These are phyloP conservation scores for Pseudisothecium myosuroides DNA, from an alignment of 225 moss, liverwort and hornwort species.

Conservation along the genomic window DNA sequence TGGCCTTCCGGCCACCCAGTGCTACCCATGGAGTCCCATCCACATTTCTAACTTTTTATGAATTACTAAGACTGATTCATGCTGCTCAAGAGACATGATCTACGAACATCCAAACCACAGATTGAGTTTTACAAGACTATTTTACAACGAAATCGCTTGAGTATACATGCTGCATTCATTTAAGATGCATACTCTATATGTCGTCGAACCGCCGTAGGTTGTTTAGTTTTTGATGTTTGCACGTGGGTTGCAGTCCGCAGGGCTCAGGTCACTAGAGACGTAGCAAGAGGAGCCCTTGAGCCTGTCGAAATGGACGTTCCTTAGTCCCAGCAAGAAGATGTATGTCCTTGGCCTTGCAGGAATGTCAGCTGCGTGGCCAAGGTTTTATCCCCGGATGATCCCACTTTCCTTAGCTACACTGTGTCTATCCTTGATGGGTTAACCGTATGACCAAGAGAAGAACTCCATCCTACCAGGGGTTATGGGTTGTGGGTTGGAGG, in stretches of 20 bases:
- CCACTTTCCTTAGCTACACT: not conserved
- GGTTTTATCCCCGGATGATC: not conserved
- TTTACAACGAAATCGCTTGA: not conserved
- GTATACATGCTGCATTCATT: not conserved
- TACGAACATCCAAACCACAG: too few species aligned
- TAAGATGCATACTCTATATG: not conserved
- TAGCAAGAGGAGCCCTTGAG: not conserved
- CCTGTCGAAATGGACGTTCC: not conserved
- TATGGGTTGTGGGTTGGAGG: too few species aligned
- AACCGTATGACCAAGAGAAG: not conserved
- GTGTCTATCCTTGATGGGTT: not conserved
- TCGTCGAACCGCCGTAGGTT: not conserved
- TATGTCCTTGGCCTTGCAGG: not conserved
- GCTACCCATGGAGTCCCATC: too few species aligned
- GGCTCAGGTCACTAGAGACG: not conserved
- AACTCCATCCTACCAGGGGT: not conserved
- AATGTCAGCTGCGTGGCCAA: not conserved
- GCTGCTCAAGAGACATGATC: too few species aligned
- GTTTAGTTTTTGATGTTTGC: not conserved
- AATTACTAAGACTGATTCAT: too few species aligned
- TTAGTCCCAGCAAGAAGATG: not conserved
- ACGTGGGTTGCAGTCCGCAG: not conserved
- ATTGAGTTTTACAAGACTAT: not conserved
- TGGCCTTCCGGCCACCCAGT: too few species aligned
- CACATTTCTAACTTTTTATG: too few species aligned